phyloP scores from a whole-genome alignment of 352 stramenopile species.

The Pythium sp. region DNA sequence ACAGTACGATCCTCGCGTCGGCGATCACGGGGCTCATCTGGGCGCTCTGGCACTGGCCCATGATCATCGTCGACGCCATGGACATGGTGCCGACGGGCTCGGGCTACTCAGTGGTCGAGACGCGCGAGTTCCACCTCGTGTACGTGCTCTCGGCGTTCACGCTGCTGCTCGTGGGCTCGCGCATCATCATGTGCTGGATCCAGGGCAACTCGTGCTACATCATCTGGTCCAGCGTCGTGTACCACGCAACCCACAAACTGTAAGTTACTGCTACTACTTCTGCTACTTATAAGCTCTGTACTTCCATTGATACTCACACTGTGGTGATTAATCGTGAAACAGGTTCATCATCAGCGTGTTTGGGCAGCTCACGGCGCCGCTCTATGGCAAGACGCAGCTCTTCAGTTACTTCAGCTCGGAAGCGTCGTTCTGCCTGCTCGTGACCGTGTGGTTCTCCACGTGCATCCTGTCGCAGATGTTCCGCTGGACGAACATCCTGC shows the following conservation, averaged over 20 bases:
- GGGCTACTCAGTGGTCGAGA: conserved; percentile 78
- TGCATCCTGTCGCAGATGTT: conserved; percentile 89
- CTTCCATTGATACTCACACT: not conserved
- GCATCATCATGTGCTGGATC: conserved; percentile 91
- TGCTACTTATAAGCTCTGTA: not conserved
- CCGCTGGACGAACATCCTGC: conserved; percentile 75
- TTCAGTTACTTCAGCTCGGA: conserved; percentile 88
- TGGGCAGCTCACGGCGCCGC: conserved; percentile 76
- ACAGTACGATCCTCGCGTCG: conserved; percentile 85
- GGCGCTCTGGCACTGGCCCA: conserved; percentile 85
- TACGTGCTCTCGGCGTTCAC: conserved; percentile 83
- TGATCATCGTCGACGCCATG: conserved; percentile 86
- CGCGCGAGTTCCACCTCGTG: conserved; percentile 68
- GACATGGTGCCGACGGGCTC: conserved; percentile 69
- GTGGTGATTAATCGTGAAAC: not conserved
- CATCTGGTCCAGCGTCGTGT: conserved; percentile 87
- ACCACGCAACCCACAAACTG: conserved; percentile 85
- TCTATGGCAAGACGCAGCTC: conserved; percentile 80
- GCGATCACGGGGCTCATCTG: conserved; percentile 81
- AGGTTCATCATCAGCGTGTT: conserved; percentile 89
- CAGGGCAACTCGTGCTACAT: conserved; percentile 86
- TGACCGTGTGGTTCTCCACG: conserved; percentile 88
- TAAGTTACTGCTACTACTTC: conserved; percentile 32
- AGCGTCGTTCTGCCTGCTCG: conserved; percentile 73
- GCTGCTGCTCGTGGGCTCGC: conserved; percentile 72